Percentiles rank a stretch among this genome's conserved stretches.
phyloP scores from a whole-genome alignment of 2,329 filamentous ascomycete species.

The Botrytis elliptica region DNA sequence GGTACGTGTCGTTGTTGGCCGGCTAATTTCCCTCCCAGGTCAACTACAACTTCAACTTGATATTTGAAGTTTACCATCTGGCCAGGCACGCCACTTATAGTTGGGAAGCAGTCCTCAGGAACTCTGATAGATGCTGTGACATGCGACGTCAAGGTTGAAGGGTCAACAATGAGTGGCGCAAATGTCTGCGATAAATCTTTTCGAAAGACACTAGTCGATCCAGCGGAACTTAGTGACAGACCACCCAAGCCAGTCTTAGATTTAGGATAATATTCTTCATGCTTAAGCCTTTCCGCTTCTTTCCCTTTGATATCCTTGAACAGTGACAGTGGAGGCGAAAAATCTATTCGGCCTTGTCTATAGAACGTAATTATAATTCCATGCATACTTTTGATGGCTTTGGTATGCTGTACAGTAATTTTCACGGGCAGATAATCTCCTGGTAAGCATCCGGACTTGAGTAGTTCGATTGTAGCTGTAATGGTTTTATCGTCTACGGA shows the following conservation, averaged over 20 bases:
- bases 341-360: conserved; percentile 86
- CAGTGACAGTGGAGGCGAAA: conserved; percentile 55
- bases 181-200: conserved; percentile 92
- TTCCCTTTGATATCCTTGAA: conserved; percentile 54
- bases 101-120: conserved; percentile 88
- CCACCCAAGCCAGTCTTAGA: conserved; percentile 85
- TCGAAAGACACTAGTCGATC: conserved; percentile 88
- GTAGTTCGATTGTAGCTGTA: conserved; percentile 78
- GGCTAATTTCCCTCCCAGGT: conserved; percentile 82
- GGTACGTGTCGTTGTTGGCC: conserved; percentile 53
- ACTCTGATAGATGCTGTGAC: conserved; percentile 82
- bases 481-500: conserved; percentile 71
- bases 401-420: conserved; percentile 83
- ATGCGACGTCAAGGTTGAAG: conserved; percentile 70
- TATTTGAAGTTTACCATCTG: conserved; percentile 96
- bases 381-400: conserved; percentile 84
- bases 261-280: conserved; percentile 79
- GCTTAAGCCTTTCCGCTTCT: conserved; percentile 64
- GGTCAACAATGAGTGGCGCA: conserved; percentile 84
- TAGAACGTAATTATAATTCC: conserved; percentile 93
- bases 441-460: conserved; percentile 79
- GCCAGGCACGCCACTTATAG: conserved; percentile 84
- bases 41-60: conserved; percentile 87
- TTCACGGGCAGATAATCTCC: conserved; percentile 80
- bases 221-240: conserved; percentile 79